phyloP scores from a whole-genome alignment of 2,329 filamentous ascomycete genomes.

The Rasamsonia emersonii region DNA sequence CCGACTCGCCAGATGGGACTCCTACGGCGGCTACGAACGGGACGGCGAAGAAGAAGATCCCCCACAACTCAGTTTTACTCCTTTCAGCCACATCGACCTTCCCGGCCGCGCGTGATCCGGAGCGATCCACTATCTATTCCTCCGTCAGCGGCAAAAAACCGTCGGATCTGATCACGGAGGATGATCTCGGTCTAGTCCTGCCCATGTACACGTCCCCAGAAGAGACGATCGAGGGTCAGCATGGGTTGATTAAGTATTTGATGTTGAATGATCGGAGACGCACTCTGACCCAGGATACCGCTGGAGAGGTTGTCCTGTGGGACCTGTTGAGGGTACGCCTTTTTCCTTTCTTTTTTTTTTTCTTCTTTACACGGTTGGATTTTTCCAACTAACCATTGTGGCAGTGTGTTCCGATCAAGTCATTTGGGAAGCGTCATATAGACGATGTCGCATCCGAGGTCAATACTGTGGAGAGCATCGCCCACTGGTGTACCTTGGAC shows the following conservation, averaged over 20 bases:
- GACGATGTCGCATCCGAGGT: conserved; percentile 83
- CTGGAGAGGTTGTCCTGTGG: conserved; percentile 91
- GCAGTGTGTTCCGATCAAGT: conserved; percentile 75
- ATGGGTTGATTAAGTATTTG: conserved; percentile 87
- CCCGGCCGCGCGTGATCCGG: conserved; percentile 50
- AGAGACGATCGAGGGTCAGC: conserved; percentile 87
- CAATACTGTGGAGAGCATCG: conserved; percentile 80
- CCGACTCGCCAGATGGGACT: conserved; percentile 27
- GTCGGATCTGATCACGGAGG: conserved; percentile 46
- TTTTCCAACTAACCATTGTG: too few relatives aligned
- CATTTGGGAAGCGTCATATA: conserved; percentile 89
- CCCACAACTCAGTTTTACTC: conserved; percentile 66
- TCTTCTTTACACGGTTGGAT: conserved; percentile 14
- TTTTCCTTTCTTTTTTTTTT: background rate
- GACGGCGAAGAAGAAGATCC: conserved; percentile 51
- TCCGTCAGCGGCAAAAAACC: conserved; percentile 46
- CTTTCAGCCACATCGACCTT: conserved; percentile 79
- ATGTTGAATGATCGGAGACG: conserved; percentile 84
- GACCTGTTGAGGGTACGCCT: conserved; percentile 69
- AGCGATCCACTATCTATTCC: conserved; percentile 46
- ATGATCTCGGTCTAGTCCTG: conserved; percentile 43
- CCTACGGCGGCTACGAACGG: conserved; percentile 21
- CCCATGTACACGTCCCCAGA: conserved; percentile 62
- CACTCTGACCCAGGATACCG: conserved; percentile 86
- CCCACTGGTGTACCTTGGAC: conserved; percentile 94